These are phyloP conservation scores for Astraeus odoratus DNA, from an alignment of 768 basidiomycete species.

Conservation along the genomic window DNA sequence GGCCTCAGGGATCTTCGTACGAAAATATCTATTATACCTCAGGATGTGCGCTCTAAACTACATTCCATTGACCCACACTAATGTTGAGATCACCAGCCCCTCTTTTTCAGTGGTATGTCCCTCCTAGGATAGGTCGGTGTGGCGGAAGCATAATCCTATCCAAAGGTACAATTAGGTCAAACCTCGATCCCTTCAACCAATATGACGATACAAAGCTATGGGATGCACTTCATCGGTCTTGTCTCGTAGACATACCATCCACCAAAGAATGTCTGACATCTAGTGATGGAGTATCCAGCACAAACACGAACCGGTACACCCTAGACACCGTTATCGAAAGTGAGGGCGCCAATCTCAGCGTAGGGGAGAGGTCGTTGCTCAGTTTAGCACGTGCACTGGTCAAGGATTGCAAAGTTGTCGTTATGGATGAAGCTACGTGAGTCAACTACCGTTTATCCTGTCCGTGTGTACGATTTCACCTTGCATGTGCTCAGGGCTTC, in stretches of 20 bases:
- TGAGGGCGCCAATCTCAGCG: slow-evolving; percentile 46
- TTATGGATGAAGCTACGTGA: slow-evolving; percentile 39
- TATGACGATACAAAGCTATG: slow-evolving; percentile 61
- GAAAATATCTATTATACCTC: slow-evolving; percentile 59
- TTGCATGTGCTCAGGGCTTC: slow-evolving; percentile 25
- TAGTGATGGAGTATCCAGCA: slow-evolving; percentile 22
- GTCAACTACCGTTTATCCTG: slow-evolving; percentile 19
- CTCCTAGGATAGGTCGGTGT: slow-evolving; percentile 19
- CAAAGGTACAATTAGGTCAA: slow-evolving; percentile 51
- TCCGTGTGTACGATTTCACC: slow-evolving; percentile 14
- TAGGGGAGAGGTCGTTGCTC: slow-evolving; percentile 43
- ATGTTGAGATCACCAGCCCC: slow-evolving; percentile 33
- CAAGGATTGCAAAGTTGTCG: slow-evolving; percentile 41
- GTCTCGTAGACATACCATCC: slow-evolving; percentile 28
- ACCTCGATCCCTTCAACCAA: slow-evolving; percentile 51
- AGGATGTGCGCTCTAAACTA: slow-evolving; percentile 41
- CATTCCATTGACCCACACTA: not conserved
- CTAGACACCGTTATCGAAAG: slow-evolving; percentile 47
- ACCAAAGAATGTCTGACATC: slow-evolving; percentile 13
- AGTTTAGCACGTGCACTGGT: slow-evolving; percentile 49
- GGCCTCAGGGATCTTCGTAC: slow-evolving; percentile 58
- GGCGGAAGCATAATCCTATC: slow-evolving; percentile 29
- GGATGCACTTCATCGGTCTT: slow-evolving; percentile 66
- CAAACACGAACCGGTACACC: slow-evolving; percentile 32
- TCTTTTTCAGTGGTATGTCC: slow-evolving; percentile 47